Evolutionary conservation across 2,329 filamentous ascomycete genomes (phyloP), one percentile per base, ranked within the genome.

Genomic region (Akanthomyces lecanii): DNA sequence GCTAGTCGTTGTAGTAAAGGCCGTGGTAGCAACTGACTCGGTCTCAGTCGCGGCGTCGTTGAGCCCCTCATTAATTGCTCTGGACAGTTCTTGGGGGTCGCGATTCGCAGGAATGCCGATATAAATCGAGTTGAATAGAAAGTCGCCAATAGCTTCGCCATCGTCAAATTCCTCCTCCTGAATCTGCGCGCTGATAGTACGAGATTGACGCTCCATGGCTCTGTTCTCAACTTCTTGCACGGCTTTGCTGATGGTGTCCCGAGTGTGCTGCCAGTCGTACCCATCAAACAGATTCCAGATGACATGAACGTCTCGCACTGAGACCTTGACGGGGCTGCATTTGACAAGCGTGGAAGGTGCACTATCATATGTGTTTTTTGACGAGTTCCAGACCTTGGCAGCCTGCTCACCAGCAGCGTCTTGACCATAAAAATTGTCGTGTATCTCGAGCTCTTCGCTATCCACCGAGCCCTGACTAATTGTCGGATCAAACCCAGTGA

Each of bases 281-380:
- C 95, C 95, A 78, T 99, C 95, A 74, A 95, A 97, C 1, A 99
- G 79, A 71, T 99, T 96, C 95, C 95, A 99, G 64, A 98, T 97
- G 58, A 97, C 79, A 72, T 98, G 92, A 6, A 97, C 88, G 71
- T 97, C 92, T 30, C 91, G 88, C 18, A 98, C 83, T 5, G 87
- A 86, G 3, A 97, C 81, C 66, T 87, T 88, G 16, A 99, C 77
- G 6, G 94, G 91, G 65, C 89, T 91, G 60, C 81, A 81, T 45
- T 82, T 81, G 10, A 88, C 79, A 65, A 88, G 86, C 11, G 78
- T 74, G 56, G 85, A 81, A 50, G 89, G 87, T 1, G 85, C 82
- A 48, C 82, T 79, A 61, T 89, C 88, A 69, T 95, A 95, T 1
- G 84, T 86, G 69, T 94, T 93, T 67, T 85, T 87, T 1, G 81